phyloP scores from a whole-genome alignment of 805 yeast genomes.

The Yamadazyma scolyti region DNA sequence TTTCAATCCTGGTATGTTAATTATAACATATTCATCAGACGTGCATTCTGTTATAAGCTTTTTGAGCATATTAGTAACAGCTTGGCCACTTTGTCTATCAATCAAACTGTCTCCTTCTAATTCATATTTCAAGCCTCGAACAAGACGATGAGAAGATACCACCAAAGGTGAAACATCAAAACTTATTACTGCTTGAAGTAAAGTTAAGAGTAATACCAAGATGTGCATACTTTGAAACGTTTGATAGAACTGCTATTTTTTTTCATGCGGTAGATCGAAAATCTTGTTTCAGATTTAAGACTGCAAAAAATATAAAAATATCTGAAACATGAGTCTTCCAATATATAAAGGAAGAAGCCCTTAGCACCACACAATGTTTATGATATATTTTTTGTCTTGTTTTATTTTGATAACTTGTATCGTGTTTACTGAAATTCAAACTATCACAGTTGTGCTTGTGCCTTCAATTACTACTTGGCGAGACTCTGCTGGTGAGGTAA shows the following conservation, averaged over 20 bases:
- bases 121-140: constrained; percentile 25
- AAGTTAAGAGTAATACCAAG: too few species aligned
- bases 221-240: too few species aligned
- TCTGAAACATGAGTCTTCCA: too few species aligned
- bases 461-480: background rate
- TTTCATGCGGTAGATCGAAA: too few species aligned
- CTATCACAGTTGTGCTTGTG: background rate
- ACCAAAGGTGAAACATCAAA: constrained; percentile 28
- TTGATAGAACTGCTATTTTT: too few species aligned
- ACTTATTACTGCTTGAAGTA: constrained; percentile 1
- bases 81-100: constrained; percentile 18
- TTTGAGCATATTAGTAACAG: constrained; percentile 32
- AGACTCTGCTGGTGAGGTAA: background rate
- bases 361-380: too few species aligned
- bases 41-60: constrained; percentile 35
- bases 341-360: too few species aligned
- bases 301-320: too few species aligned
- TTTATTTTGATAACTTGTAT: too few species aligned
- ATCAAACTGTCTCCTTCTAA: constrained; percentile 11
- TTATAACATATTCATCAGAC: constrained; percentile 33
- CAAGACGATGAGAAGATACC: constrained; percentile 38
- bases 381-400: too few species aligned
- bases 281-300: too few species aligned
- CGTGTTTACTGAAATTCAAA: too few species aligned
- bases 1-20: constrained; percentile 37